Conservation (phyloP, 2,329 filamentous ascomycete genomes). For the Talaromyces sp. region DNA sequence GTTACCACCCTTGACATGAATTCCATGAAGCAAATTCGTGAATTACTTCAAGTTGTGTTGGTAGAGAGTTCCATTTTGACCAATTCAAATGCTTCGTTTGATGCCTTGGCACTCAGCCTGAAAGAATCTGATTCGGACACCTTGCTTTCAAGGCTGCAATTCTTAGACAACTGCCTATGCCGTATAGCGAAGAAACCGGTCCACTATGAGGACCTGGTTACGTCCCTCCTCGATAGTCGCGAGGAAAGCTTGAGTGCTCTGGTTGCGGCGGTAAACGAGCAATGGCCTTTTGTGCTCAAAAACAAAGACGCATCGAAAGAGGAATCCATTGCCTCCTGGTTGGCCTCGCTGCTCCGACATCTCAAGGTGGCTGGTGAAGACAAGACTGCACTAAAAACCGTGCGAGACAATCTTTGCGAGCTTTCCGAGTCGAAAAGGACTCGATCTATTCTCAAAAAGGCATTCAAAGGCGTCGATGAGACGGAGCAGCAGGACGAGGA, state of each 20-base stretch:
- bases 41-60: constrained; percentile 29
- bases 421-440: constrained; percentile 34
- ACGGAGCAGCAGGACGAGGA: constrained; percentile 9
- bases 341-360: constrained; percentile 53
- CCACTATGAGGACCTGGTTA: constrained; percentile 63
- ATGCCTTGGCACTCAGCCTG: constrained; percentile 34
- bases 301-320: constrained; percentile 41
- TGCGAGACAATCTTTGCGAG: constrained; percentile 41
- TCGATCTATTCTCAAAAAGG: constrained; percentile 29
- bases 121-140: constrained; percentile 24
- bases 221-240: constrained; percentile 33
- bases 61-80: constrained; percentile 33
- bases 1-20: constrained; percentile 24
- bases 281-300: constrained; percentile 64
- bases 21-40: constrained; percentile 28
- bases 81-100: constrained; percentile 26
- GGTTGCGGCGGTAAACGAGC: constrained; percentile 66
- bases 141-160: constrained; percentile 53
- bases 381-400: constrained; percentile 38
- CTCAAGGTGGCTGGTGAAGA: constrained; percentile 51
- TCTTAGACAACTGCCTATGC: constrained; percentile 76
- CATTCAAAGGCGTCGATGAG: constrained; percentile 27
- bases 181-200: constrained; percentile 72
- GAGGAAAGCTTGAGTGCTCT: constrained; percentile 55
- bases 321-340: constrained; percentile 50